Percentiles rank a stretch among this genome's conserved stretches.
These are phyloP conservation scores for Hordeum pubiflorum DNA, from an alignment of 202 grass and related monocot species.

Conservation along the genomic window DNA sequence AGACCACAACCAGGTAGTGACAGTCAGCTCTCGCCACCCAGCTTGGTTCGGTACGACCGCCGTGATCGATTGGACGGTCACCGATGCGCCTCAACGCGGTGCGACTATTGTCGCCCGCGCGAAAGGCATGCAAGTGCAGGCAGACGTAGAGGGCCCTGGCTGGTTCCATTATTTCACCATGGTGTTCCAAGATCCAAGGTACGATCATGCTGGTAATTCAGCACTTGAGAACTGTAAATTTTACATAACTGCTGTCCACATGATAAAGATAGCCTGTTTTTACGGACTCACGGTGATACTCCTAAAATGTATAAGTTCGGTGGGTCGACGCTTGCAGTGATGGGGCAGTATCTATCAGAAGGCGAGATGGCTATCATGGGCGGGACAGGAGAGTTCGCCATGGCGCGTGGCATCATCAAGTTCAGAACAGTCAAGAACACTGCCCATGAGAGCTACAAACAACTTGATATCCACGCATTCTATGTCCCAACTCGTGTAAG, in stretches of 20 bases:
- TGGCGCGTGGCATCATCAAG: background rate
- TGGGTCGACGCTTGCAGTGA: background rate
- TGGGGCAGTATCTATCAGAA: background rate
- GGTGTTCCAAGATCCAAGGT: background rate
- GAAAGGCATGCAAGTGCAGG: background rate
- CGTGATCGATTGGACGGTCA: background rate
- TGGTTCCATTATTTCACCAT: slow-evolving; percentile 3
- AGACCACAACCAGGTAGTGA: background rate
- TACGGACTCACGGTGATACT: background rate
- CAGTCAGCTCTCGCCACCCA: background rate
- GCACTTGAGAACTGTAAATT: background rate
- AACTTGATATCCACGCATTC: background rate
- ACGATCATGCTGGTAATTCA: background rate
- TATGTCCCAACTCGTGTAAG: background rate
- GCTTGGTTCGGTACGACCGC: background rate
- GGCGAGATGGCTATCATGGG: slow-evolving; percentile 1
- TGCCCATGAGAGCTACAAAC: background rate
- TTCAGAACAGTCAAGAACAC: background rate
- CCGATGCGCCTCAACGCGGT: background rate
- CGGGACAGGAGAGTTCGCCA: background rate
- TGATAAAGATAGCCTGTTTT: background rate
- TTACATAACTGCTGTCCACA: background rate
- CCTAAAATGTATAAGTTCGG: background rate
- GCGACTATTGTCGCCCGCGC: background rate
- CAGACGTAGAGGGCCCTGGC: background rate